Evolutionary conservation across 768 basidiomycete species (phyloP).

Genomic region (Podaxis sp.): DNA sequence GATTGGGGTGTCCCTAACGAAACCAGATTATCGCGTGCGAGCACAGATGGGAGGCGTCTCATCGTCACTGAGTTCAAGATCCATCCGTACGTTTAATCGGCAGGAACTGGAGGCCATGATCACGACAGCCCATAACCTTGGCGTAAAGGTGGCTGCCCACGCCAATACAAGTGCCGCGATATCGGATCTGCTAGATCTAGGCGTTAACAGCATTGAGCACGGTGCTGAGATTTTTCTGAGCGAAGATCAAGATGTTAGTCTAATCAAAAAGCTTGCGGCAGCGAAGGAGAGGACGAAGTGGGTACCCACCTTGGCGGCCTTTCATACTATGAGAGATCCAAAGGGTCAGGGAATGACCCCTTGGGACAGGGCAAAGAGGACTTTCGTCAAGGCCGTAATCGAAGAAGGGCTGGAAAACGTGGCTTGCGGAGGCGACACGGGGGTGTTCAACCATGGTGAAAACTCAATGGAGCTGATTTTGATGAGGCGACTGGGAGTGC

Average conservation of each 20-base stretch:
- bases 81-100: conserved; percentile 43
- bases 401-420: conserved; percentile 43
- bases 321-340: conserved; percentile 31
- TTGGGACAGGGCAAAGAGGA: conserved; percentile 38
- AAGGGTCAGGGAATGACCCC: conserved; percentile 18
- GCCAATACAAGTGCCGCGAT: conserved; percentile 35
- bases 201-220: conserved; percentile 61
- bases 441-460: conserved; percentile 59
- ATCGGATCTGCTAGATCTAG: conserved; percentile 34
- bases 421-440: conserved; percentile 67
- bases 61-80: conserved; percentile 27
- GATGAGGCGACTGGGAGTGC: conserved; percentile 57
- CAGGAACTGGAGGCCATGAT: conserved; percentile 51
- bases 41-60: conserved; percentile 45
- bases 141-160: conserved; percentile 62
- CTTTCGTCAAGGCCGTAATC: conserved; percentile 42
- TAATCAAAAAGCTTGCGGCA: conserved; percentile 27
- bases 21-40: conserved; percentile 53
- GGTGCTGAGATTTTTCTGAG: conserved; percentile 35
- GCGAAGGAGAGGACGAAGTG: conserved; percentile 38
- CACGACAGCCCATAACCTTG: conserved; percentile 47
- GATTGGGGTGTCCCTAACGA: conserved; percentile 1
- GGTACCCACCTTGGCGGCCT: conserved; percentile 60
- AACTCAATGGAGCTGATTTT: conserved; percentile 62
- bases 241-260: conserved; percentile 18